Base-by-base conservation (phyloP, 2,329 filamentous ascomycete species). In the Didymella arachidicola region DNA sequence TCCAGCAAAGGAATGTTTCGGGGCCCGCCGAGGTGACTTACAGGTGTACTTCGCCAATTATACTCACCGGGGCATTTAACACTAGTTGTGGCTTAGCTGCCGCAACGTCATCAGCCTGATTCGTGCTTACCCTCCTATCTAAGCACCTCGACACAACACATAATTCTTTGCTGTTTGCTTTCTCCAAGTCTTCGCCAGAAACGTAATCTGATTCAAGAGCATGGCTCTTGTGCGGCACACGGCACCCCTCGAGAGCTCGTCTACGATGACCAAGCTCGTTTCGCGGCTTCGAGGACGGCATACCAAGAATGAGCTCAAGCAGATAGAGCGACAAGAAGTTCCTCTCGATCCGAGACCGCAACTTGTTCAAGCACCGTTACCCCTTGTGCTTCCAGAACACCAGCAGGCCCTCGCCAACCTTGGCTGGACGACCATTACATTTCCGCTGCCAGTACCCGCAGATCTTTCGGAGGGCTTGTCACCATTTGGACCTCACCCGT, bases 351-450 rank as follows among this genome's bases (percentile, higher is more conserved):
- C 62, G 25, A 57, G 65, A n/a, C 63, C 65, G 7, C 61, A 72
- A 10, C 63, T 76, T 1, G 62, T 61, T 7, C 52, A 59, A 1
- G 67, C 64, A 5, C 68, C 68, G 1, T 55, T 77, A 1, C 72
- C 74, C 1, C 55, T 76, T n/a, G 70, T 77, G 30, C 62, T 74
- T 2, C 65, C 71, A 32, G 63, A 72, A 50, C 74, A 77, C 56
- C 70, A 76, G 62, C 57, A 65, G 39, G 60, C 67, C 6, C 65
- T 77, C 12, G 61, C 67, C 19, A 61, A 64, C 14, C 68, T 75
- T n/a, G 74, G 74, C 39, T 77, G 74, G 74, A 75, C 74, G 2
- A 75, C 72, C 2, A 49, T 76, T 38, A 75, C 74, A 26, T 74
- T 76, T 19, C 73, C 69, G 7, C 57, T 64, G 48, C 47, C 50